These are phyloP conservation scores for Lasiosphaeriaceae sp. DNA, from an alignment of 495 filamentous ascomycete species.

Conservation along the genomic window DNA sequence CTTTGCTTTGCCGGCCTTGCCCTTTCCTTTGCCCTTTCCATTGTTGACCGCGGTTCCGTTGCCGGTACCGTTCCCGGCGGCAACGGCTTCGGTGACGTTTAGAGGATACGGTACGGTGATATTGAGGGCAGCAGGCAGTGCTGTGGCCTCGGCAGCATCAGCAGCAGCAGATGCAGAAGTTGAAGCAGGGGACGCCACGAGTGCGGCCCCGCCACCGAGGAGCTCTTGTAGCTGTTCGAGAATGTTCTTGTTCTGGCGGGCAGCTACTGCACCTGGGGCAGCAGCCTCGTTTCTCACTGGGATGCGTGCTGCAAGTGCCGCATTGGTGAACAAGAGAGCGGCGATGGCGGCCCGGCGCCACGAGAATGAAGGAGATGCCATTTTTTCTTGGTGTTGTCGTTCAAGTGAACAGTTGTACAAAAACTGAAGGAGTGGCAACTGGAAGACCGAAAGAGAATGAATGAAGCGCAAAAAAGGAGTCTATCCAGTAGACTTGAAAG, in stretches of 20 bases:
- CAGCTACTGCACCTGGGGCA: background rate
- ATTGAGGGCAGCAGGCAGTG: background rate
- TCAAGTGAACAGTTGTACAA: background rate
- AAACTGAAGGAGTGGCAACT: background rate
- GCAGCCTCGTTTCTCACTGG: background rate
- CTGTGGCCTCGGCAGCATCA: too few relatives aligned
- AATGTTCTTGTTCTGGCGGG: background rate
- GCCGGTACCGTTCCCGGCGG: background rate
- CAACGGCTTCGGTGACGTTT: background rate
- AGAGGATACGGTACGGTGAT: background rate
- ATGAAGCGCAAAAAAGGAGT: background rate
- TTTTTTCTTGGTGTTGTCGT: background rate
- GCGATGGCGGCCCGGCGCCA: background rate
- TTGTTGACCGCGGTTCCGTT: background rate
- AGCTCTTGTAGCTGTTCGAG: background rate
- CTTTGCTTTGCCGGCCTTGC: background rate
- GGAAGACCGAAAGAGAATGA: background rate
- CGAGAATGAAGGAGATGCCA: background rate
- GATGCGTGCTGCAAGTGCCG: background rate
- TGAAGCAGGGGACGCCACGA: background rate
- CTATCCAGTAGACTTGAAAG: background rate
- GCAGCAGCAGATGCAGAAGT: too few relatives aligned
- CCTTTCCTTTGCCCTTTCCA: background rate
- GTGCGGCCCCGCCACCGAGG: background rate
- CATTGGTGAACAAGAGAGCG: slow-evolving; percentile 2